These are phyloP conservation scores for Populus tremula DNA, from an alignment of 345 rosid genomes.

Conservation along the genomic window DNA sequence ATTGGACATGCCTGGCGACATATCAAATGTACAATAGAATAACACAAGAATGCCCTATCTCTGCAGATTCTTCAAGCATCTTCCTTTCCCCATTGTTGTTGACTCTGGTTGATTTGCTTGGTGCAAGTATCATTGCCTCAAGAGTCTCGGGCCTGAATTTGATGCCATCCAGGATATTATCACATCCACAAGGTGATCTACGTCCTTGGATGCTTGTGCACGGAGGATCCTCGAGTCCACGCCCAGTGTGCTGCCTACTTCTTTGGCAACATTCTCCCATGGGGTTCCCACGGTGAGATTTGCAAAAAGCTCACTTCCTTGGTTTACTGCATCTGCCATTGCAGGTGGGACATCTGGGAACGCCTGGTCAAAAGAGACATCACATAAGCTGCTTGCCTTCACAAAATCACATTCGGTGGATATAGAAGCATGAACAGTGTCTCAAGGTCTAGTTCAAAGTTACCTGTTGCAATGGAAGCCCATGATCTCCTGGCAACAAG, in stretches of 20 bases:
- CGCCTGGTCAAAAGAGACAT: conserved; percentile 44
- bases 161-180: conserved; percentile 84
- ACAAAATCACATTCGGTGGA: neutral
- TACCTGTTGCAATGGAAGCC: conserved; percentile 97
- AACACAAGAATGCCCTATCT: neutral
- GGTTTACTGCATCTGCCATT: conserved; percentile 91
- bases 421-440: neutral
- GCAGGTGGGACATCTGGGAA: conserved; percentile 95
- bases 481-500: conserved; percentile 82
- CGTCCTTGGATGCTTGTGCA: conserved; percentile 63
- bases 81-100: neutral
- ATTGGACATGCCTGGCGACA: neutral
- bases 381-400: neutral
- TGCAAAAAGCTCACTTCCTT: conserved; percentile 77
- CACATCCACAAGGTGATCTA: conserved; percentile 61
- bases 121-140: conserved; percentile 35
- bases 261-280: conserved; percentile 89
- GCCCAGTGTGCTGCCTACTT: conserved; percentile 77
- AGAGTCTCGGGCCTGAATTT: conserved; percentile 57
- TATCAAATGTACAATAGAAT: conserved; percentile 5
- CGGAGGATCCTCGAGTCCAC: conserved; percentile 62
- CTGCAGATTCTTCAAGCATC: neutral
- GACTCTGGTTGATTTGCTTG: neutral
- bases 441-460: neutral
- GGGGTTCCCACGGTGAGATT: conserved; percentile 85